Conservation (phyloP, 2,329 filamentous ascomycete species). For the Claviceps paspali region DNA sequence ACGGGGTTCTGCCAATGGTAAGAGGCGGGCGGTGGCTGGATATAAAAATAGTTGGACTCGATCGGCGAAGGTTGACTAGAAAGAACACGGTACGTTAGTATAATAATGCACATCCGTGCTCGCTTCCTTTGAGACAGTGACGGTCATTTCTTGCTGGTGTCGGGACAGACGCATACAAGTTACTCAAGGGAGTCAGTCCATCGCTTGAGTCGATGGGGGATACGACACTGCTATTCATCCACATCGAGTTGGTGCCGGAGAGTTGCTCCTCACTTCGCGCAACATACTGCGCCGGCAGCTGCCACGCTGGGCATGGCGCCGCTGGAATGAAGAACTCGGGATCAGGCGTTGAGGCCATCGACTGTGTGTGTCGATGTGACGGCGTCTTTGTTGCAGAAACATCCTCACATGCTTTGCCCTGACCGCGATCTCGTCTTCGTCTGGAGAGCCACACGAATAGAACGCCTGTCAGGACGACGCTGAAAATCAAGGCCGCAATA, state of each 20-base stretch:
- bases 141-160: too few relatives aligned
- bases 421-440: background rate
- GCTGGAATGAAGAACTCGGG: too few relatives aligned
- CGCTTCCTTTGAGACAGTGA: too few relatives aligned
- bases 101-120: too few relatives aligned
- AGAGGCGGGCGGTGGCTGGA: constrained; percentile 1
- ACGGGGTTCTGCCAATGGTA: constrained; percentile 1
- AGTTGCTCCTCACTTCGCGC: too few relatives aligned
- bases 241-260: background rate
- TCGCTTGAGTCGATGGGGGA: background rate
- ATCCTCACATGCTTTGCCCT: background rate
- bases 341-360: too few relatives aligned
- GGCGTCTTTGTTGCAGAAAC: background rate
- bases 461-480: background rate
- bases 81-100: background rate
- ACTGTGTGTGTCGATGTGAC: background rate
- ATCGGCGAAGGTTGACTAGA: constrained; percentile 1
- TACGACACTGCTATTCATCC: background rate
- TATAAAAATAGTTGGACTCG: background rate
- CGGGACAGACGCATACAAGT: constrained; percentile 1
- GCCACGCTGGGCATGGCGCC: background rate
- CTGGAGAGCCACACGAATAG: background rate
- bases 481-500: background rate
- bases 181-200: background rate
- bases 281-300: background rate